These are phyloP conservation scores for Dactylonectria estremocensis DNA, from an alignment of 2,329 filamentous ascomycete species.

Conservation along the genomic window DNA sequence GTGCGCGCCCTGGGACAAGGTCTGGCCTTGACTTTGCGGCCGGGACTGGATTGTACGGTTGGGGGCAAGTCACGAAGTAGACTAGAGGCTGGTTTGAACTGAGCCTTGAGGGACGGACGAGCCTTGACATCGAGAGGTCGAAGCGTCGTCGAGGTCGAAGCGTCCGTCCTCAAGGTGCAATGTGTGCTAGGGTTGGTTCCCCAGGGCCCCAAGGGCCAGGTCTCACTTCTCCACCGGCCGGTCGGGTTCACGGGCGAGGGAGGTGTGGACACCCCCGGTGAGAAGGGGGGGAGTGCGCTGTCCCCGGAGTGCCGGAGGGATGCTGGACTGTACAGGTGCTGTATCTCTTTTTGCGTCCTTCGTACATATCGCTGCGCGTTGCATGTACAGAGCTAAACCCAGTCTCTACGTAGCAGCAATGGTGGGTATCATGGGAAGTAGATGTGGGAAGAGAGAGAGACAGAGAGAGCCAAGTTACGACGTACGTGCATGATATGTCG, in stretches of 20 bases:
- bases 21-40: conserved; percentile 3
- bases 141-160: background rate
- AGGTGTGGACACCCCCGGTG: background rate
- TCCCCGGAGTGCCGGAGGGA: conserved; percentile 19
- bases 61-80: background rate
- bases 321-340: background rate
- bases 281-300: conserved; percentile 27
- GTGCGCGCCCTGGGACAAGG: conserved; percentile 7
- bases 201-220: conserved; percentile 18
- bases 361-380: background rate
- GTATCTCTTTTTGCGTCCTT: too few species aligned
- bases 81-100: conserved; percentile 22
- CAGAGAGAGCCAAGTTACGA: background rate
- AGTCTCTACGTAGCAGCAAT: background rate
- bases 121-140: background rate
- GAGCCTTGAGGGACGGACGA: conserved; percentile 7
- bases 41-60: conserved; percentile 19
- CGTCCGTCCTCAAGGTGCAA: conserved; percentile 4
- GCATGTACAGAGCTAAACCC: conserved; percentile 3
- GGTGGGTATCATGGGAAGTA: background rate
- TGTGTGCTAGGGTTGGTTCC: conserved; percentile 19
- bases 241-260: conserved; percentile 30
- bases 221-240: conserved; percentile 32
- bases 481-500: too few species aligned
- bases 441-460: background rate